phyloP scores from a whole-genome alignment of 2,329 filamentous ascomycete genomes.

The Metarhizium rileyi region DNA sequence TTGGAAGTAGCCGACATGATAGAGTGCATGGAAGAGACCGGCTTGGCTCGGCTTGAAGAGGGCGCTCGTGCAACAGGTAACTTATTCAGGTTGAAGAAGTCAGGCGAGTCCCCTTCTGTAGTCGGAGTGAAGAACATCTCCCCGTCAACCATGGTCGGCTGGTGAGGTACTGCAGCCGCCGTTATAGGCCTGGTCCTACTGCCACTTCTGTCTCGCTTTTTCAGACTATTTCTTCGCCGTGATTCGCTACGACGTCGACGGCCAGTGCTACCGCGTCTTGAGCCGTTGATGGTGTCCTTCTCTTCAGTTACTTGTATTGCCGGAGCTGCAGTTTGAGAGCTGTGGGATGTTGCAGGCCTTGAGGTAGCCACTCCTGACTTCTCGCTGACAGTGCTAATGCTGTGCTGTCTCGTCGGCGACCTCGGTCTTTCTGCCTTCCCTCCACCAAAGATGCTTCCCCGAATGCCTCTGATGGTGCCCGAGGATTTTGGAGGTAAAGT shows the following conservation, averaged over 20 bases:
- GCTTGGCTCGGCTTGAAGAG: constrained; percentile 33
- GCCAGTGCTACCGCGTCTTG: constrained; percentile 24
- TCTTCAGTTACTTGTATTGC: constrained; percentile 64
- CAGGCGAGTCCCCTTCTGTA: constrained; percentile 29
- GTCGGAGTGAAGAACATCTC: constrained; percentile 42
- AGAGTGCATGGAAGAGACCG: constrained; percentile 36
- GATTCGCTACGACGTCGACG: constrained; percentile 35
- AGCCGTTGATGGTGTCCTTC: constrained; percentile 38
- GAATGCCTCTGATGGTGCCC: constrained; percentile 60
- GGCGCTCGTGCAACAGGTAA: constrained; percentile 26
- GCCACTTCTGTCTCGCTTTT: constrained; percentile 40
- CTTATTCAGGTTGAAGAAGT: constrained; percentile 35
- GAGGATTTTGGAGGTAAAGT: constrained; percentile 57
- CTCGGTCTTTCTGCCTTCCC: constrained; percentile 36
- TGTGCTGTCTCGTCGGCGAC: constrained; percentile 32
- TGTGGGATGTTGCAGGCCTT: constrained; percentile 32
- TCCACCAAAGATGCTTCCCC: constrained; percentile 68
- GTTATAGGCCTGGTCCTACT: constrained; percentile 37
- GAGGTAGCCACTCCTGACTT: constrained; percentile 22
- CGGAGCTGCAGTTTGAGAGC: constrained; percentile 42
- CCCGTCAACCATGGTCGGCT: constrained; percentile 36
- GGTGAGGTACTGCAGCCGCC: constrained; percentile 26
- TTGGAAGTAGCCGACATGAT: constrained; percentile 31
- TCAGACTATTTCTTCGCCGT: constrained; percentile 40
- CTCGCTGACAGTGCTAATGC: constrained; percentile 24